A percentile compares a stretch with the other conserved stretches of the same genome.
Evolutionary conservation across 192 early-diverging fungal species (phyloP).

Genomic region (Fimicolochytrium jonesii): DNA sequence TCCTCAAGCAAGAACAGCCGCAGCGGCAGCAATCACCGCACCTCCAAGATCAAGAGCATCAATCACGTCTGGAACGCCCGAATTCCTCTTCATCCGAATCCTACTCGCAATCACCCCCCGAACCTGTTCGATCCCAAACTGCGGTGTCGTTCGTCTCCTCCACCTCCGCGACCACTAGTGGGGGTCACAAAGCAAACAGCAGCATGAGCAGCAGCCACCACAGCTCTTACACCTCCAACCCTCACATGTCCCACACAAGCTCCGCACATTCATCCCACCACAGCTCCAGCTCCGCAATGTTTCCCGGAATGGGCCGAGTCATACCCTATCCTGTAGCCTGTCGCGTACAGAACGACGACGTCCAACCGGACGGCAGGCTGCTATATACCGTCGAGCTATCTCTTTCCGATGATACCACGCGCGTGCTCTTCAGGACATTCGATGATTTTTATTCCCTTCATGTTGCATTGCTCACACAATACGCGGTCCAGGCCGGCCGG

Average conservation of each 20-base stretch:
- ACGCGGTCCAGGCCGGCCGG: conserved; percentile 36
- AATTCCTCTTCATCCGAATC: too few species aligned
- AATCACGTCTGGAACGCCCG: too few species aligned
- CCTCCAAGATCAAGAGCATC: neutral
- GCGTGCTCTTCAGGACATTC: conserved; percentile 27
- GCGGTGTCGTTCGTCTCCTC: too few species aligned
- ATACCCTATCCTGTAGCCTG: conserved; percentile 15
- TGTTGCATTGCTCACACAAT: conserved; percentile 38
- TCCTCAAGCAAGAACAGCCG: neutral
- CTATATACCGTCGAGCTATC: conserved; percentile 30
- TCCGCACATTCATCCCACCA: neutral
- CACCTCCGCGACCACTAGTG: too few species aligned
- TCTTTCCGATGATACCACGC: conserved; percentile 10
- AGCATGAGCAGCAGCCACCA: too few species aligned
- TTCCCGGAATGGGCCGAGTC: neutral
- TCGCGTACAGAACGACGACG: conserved; percentile 6
- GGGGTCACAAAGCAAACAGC: too few species aligned
- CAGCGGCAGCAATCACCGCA: conserved; percentile 1
- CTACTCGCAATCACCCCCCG: too few species aligned
- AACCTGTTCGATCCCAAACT: too few species aligned
- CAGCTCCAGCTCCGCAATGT: neutral
- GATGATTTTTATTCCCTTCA: conserved; percentile 45
- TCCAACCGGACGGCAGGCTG: conserved; percentile 20
- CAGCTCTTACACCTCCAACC: too few species aligned
- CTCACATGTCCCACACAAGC: conserved; percentile 1